phyloP scores from a whole-genome alignment of 2,329 filamentous ascomycete species.

The Dothideomycetes sp. region DNA sequence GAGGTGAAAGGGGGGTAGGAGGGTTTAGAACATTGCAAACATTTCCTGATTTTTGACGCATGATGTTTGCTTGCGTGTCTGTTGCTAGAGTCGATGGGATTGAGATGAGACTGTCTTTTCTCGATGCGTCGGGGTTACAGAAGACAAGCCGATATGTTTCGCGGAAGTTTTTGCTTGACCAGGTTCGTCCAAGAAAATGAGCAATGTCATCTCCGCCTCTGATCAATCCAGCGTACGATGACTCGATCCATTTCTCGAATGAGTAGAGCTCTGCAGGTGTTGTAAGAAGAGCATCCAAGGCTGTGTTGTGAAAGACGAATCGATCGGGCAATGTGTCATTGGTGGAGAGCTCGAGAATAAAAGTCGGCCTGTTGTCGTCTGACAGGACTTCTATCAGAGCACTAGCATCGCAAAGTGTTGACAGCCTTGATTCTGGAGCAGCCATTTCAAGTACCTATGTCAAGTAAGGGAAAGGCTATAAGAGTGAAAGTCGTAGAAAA shows the following conservation, averaged over 20 bases:
- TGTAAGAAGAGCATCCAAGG: neutral
- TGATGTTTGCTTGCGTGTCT: neutral
- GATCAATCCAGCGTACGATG: neutral
- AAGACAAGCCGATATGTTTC: neutral
- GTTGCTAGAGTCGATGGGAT: neutral
- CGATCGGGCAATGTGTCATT: neutral
- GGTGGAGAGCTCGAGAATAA: conserved; percentile 1
- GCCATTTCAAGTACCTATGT: no score
- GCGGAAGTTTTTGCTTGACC: conserved; percentile 4
- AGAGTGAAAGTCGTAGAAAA: no score
- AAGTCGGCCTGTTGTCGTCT: conserved; percentile 5
- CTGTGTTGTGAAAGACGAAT: conserved; percentile 5
- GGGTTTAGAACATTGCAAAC: neutral
- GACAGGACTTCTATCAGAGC: conserved; percentile 3
- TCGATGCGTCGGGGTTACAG: neutral
- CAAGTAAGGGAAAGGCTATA: no score
- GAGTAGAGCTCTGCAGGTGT: neutral
- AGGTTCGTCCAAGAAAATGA: neutral
- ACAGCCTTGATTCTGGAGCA: neutral
- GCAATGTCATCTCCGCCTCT: neutral
- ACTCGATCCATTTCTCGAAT: neutral
- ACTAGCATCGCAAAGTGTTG: neutral
- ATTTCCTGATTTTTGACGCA: neutral
- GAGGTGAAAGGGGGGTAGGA: neutral
- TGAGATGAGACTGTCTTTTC: no score